Percentiles rank a stretch among this genome's conserved stretches.
These are phyloP conservation scores for Giardia duodenalis DNA, from an alignment of 208 protist species.

Conservation along the genomic window DNA sequence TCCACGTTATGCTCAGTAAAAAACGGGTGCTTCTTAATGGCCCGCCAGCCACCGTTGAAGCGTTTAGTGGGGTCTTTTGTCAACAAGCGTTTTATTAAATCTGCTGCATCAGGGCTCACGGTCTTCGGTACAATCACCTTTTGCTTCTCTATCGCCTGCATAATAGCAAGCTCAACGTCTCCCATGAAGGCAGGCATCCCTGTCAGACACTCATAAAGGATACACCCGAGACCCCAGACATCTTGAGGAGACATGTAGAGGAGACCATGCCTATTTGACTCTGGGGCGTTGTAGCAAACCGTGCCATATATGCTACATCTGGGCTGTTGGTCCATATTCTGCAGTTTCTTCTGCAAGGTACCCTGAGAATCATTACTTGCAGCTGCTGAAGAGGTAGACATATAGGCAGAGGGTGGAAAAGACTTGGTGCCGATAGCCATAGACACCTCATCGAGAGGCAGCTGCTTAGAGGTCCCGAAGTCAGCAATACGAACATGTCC, in stretches of 20 bases:
- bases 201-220: constrained; percentile 84
- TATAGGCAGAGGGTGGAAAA: neutral
- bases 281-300: neutral
- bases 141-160: neutral
- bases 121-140: neutral
- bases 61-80: neutral
- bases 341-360: neutral
- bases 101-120: neutral
- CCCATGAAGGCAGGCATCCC: constrained; percentile 38
- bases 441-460: neutral
- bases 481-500: neutral
- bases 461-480: neutral
- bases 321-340: neutral
- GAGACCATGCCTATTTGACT: neutral
- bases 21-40: neutral
- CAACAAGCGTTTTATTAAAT: neutral
- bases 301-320: neutral
- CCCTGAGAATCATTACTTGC: too few species aligned
- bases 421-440: neutral
- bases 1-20: neutral
- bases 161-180: constrained; percentile 29
- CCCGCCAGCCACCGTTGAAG: neutral
- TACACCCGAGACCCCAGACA: constrained; percentile 95
- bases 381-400: too few species aligned
- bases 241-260: constrained; percentile 57